Base-by-base conservation (phyloP, 768 basidiomycete species). In the Pleurotus eryngii region DNA sequence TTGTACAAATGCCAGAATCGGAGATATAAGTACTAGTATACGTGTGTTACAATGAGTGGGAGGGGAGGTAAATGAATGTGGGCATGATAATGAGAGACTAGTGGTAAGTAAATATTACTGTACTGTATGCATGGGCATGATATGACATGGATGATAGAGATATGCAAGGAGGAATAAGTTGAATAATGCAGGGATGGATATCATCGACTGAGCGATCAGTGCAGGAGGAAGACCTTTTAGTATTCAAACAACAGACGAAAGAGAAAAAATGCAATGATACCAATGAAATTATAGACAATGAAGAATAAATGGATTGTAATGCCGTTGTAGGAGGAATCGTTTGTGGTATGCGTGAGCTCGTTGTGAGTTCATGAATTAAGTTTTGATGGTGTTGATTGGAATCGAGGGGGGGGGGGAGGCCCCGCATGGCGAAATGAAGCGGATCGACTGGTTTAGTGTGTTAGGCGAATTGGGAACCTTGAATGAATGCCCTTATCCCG, bases 401-500 rank as follows among this genome's bases (percentile, higher is more conserved):
- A 50, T 30, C 17, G 22, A 26, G 22, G 14, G 35, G 37, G 22
- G 14, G 35, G 37, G 26, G 49, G 38, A 45, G 42, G 51, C n/a
- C 51, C 51, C 51, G 42, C 51, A 54, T 54, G 37, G 51, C 22
- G 51, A 54, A 51, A 51, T 38, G 49, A 51, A 45, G 22, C 17
- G 37, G 51, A 54, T 54, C 51, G 51, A 40, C 51, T 39, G 20
- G 35, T 54, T 42, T 54, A 54, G 42, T 54, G 51, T 24, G 49
- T 50, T 39, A 59, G 55, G 56, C 57, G 42, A 46, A 53, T 55
- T 43, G 56, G 49, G 54, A 60, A 63, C 48, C 55, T 59, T 56
- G 61, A 17, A 49, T 63, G 60, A 61, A 49, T 35, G 46, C 9
- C 27, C 50, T 53, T 42, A 12, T 17, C 53, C 62, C 51, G 65